These are phyloP conservation scores for Solanum appendiculatum DNA, from an alignment of 257 asterid species.

Conservation along the genomic window DNA sequence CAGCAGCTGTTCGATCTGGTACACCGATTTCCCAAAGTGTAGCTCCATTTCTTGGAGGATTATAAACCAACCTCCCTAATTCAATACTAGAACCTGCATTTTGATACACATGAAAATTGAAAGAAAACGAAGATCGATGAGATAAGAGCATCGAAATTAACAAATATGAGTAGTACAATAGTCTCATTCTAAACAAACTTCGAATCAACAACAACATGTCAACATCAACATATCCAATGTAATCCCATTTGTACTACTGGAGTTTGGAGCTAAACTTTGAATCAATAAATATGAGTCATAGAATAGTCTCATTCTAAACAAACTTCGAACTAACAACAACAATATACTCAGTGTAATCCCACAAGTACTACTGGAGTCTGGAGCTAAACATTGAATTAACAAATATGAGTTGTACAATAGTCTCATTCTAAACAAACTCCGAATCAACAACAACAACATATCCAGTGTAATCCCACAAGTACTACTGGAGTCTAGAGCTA, in stretches of 20 bases:
- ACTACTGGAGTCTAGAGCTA: too few relatives aligned
- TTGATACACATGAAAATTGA: not conserved
- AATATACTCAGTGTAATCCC: too few relatives aligned
- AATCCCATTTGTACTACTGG: not conserved
- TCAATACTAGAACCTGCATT: constrained; percentile 18
- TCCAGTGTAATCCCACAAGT: too few relatives aligned
- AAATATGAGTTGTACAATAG: too few relatives aligned
- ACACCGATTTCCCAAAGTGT: constrained; percentile 77
- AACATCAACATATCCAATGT: not conserved
- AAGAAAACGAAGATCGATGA: not conserved
- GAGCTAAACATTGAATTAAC: too few relatives aligned
- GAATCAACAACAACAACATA: too few relatives aligned
- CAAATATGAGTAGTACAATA: not conserved
- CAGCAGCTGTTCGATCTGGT: constrained; percentile 56
- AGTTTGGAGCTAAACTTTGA: not conserved
- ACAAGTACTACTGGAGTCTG: too few relatives aligned
- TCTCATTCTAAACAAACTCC: too few relatives aligned
- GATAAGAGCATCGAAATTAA: not conserved
- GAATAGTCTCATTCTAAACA: too few relatives aligned
- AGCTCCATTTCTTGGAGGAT: constrained; percentile 45
- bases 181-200: not conserved
- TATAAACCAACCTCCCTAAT: constrained; percentile 21
- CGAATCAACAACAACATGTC: too few relatives aligned
- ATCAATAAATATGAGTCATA: too few relatives aligned
- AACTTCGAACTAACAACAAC: too few relatives aligned